Evolutionary conservation across 2,329 filamentous ascomycete species (phyloP), one percentile per base, ranked within the genome.

Genomic region (Trichophyton rubrum): DNA sequence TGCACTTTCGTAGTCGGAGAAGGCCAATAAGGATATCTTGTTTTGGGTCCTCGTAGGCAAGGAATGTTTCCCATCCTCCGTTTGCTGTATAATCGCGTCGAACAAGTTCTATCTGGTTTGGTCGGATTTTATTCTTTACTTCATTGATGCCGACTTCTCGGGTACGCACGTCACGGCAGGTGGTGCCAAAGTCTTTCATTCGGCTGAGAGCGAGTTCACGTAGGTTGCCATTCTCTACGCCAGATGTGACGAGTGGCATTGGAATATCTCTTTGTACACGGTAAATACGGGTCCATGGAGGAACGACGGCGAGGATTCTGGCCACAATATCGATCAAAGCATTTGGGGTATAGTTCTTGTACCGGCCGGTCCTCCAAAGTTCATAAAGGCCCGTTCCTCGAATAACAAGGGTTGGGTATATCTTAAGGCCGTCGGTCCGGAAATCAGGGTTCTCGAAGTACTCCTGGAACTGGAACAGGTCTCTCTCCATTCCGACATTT

Each of bases 231-330:
- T 99, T 99, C 76, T 99, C 93, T 0, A 99, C 93, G 45, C 93
- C 93, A 0, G 92, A 95, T 0, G 93, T 97, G n/a, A 99, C 95
- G 24, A 99, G 81, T 0, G 93, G 93, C 93, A 99, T 99, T n/a
- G 93, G 93, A 62, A 99, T 99, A 75, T 99, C 93, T 72, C 93
- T 85, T 78, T 99, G 93, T 0, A 99, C 93, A 62, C 93, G 90
- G 77, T 99, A 99, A 69, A 99, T 99, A 64, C 93, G 85, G 0
- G 95, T 99, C 93, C 93, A 99, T 1, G 93, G 93, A 0, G 93
- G 93, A 0, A 99, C 87, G 1, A 99, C 80, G 0, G 93, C 93
- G 64, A 99, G 78, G 59, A 99, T 99, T n/a, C 93, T 85, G 2
- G 93, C 95, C 0, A 99, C 90, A 15, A 99, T 84, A 71, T 99